Base-by-base conservation (phyloP, 2,329 filamentous ascomycete genomes). In the Onygenales sp. region DNA sequence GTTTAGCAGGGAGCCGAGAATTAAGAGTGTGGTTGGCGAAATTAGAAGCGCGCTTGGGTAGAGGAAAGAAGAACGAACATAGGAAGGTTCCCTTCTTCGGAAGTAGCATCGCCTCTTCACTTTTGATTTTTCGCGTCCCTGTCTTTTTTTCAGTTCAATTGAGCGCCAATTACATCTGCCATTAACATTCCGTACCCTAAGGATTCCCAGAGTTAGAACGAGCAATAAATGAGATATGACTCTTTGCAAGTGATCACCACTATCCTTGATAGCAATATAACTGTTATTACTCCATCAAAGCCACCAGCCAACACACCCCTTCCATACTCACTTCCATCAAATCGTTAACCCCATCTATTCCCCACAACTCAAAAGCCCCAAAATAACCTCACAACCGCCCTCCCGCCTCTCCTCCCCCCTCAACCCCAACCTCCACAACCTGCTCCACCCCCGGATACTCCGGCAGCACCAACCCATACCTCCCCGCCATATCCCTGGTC, bases 391-490 rank as follows among this genome's bases (percentile, higher is more conserved):
- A 72, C 31, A 73, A 61, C 51, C 61, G 68, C 33, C 66, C 68
- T 50, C 66, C 66, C 4, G 63, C 63, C 61, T 70, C 38, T 64
- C 65, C 21, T 5, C 21, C 50, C 4, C 64, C 63, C 61, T 70
- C 63, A 51, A 71, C 69, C 38, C 63, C 65, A 50, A 94, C 77
- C 70, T 98, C 93, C 52, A 91, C 85, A 60, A 96, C 77, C 71
- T 97, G 93, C 69, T 97, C 91, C 60, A 93, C 73, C 0, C 91
- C 93, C 61, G 86, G 77, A 70, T 96, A 98, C 58, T 80, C 73
- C 5, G 92, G 92, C 51, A 95, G 68, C 61, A 93, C 86, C 57
- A 98, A 78, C 46, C 82, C 82, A 72, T 95, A 98, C 72, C 93
- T 96, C 61, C 86, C 80, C 36, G 89, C 86, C 63, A 96, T 83